A percentile compares a stretch with the other conserved stretches of the same genome.
Conservation (phyloP, 192 early-diverging fungal genomes). For the Cetraspora pellucida region DNA sequence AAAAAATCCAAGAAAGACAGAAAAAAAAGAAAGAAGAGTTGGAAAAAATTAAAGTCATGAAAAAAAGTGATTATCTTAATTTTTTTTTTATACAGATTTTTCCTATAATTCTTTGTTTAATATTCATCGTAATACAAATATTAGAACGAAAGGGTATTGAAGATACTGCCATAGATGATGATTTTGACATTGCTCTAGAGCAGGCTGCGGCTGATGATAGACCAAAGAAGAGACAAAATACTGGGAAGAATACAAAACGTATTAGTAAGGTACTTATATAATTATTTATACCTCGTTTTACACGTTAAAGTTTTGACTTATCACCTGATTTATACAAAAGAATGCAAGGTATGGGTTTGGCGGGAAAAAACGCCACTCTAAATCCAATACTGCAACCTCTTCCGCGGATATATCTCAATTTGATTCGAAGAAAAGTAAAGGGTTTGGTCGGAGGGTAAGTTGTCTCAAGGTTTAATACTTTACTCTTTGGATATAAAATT, state of each 20-base stretch:
- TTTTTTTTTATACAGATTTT: background rate
- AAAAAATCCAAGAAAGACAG: conserved; percentile 87
- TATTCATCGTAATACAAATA: background rate
- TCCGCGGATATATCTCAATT: conserved; percentile 74
- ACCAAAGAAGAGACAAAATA: conserved; percentile 2
- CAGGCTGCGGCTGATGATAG: conserved; percentile 36
- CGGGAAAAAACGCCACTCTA: conserved; percentile 78
- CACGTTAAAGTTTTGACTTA: background rate
- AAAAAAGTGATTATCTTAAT: conserved; percentile 67
- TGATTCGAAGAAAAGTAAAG: conserved; percentile 49
- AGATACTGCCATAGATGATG: conserved; percentile 55
- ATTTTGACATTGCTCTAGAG: conserved; percentile 75
- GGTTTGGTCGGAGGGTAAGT: background rate
- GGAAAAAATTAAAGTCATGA: conserved; percentile 88
- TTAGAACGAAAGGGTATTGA: conserved; percentile 59
- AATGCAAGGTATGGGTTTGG: conserved; percentile 92
- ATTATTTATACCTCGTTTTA: background rate
- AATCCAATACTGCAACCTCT: conserved; percentile 79
- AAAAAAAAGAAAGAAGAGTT: conserved; percentile 84
- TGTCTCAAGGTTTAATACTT: background rate
- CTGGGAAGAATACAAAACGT: conserved; percentile 9
- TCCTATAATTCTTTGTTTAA: background rate
- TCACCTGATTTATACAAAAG: conserved; percentile 51
- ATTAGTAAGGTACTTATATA: conserved; percentile 33
- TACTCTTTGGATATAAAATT: background rate